Conservation (phyloP, 768 basidiomycete species). For the Amanita exitialis region DNA sequence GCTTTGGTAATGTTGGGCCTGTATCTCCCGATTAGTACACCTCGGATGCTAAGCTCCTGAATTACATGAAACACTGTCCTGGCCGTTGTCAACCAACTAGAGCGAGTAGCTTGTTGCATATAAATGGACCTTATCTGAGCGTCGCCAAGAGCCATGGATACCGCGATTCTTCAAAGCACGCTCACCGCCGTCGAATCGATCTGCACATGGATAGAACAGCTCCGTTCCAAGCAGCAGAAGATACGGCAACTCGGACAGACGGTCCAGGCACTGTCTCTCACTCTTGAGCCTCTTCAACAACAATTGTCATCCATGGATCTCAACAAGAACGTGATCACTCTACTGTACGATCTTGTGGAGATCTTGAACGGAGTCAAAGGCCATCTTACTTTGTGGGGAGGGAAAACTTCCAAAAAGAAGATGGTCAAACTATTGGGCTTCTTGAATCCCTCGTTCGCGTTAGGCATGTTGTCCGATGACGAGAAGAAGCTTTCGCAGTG, state of each 20-base stretch:
- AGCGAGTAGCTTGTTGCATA: too few species aligned
- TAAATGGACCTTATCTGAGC: too few species aligned
- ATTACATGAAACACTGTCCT: background rate
- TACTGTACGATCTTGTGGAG: conserved; percentile 12
- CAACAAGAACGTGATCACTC: background rate
- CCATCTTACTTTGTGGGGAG: conserved; percentile 10
- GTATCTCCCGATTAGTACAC: too few species aligned
- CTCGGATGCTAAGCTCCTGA: too few species aligned
- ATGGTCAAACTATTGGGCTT: conserved; percentile 11
- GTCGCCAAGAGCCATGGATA: background rate
- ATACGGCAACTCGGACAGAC: background rate
- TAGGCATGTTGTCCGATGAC: conserved; percentile 15
- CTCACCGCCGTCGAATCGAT: background rate
- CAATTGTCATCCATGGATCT: background rate
- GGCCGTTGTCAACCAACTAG: background rate
- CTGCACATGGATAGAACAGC: background rate
- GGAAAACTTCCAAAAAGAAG: conserved; percentile 9
- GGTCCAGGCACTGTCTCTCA: background rate
- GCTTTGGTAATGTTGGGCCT: too few species aligned
- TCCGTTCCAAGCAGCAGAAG: conserved; percentile 3
- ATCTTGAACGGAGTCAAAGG: conserved; percentile 13
- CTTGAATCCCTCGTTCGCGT: conserved; percentile 11
- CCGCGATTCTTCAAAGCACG: background rate
- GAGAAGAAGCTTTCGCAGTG: conserved; percentile 14
- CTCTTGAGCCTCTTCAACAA: background rate